Percentiles rank a stretch among this genome's conserved stretches.
Conservation (phyloP, 2,329 filamentous ascomycete species). For the Fusarium sp. region DNA sequence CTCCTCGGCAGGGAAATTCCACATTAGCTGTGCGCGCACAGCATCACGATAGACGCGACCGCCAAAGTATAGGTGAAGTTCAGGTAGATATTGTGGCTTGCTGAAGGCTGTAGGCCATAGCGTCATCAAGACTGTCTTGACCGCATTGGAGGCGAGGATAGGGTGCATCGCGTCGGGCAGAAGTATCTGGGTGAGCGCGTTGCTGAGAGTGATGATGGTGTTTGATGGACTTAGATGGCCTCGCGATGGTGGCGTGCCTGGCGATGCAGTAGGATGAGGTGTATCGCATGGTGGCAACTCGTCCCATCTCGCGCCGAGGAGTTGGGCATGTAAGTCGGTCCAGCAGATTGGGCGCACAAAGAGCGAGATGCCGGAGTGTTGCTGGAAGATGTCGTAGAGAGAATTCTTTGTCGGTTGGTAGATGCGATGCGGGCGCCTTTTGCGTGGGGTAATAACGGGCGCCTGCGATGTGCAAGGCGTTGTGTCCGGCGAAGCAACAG, state of each 20-base stretch:
- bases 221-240: slow-evolving; percentile 57
- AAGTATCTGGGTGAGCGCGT: slow-evolving; percentile 60
- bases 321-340: slow-evolving; percentile 64
- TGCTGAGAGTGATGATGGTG: slow-evolving; percentile 59
- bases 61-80: slow-evolving; percentile 66
- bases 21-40: slow-evolving; percentile 64
- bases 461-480: slow-evolving; percentile 48
- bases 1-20: slow-evolving; percentile 57
- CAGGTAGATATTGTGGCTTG: slow-evolving; percentile 51
- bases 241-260: slow-evolving; percentile 54
- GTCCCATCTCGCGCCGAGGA: slow-evolving; percentile 63
- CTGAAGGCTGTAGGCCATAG: slow-evolving; percentile 59
- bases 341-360: slow-evolving; percentile 68
- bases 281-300: slow-evolving; percentile 58
- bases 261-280: slow-evolving; percentile 55
- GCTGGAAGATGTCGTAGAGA: slow-evolving; percentile 65
- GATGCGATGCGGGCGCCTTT: slow-evolving; percentile 50
- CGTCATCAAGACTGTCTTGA: slow-evolving; percentile 60
- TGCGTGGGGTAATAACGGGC: slow-evolving; percentile 41
- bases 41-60: slow-evolving; percentile 59
- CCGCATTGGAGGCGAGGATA: slow-evolving; percentile 56
- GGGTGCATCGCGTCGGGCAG: slow-evolving; percentile 52
- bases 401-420: slow-evolving; percentile 62
- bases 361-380: slow-evolving; percentile 62
- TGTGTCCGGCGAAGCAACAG: slow-evolving; percentile 41